Evolutionary conservation across 2,329 filamentous ascomycete species (phyloP).

Genomic region (Biscogniauxia sp.): DNA sequence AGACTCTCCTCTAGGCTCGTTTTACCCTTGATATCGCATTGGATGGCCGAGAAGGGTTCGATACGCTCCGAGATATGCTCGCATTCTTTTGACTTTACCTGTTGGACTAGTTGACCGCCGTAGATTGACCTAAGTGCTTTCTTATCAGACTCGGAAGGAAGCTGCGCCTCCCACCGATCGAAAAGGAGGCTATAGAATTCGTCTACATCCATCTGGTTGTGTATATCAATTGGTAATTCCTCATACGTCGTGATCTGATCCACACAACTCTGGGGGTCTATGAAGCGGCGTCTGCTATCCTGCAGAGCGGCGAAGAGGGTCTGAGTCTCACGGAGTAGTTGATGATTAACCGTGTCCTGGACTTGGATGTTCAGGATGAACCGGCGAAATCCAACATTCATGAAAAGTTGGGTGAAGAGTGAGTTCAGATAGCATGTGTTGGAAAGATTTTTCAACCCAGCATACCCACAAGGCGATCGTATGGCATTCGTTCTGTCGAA

Average conservation of each 20-base stretch:
- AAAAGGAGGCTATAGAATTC: slow-evolving; percentile 96
- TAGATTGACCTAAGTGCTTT: slow-evolving; percentile 78
- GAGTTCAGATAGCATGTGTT: slow-evolving; percentile 99
- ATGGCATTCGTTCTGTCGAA: slow-evolving; percentile 68
- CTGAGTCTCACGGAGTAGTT: slow-evolving; percentile 73
- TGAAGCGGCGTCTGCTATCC: slow-evolving; percentile 68
- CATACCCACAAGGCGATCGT: slow-evolving; percentile 76
- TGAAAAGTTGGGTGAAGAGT: slow-evolving; percentile 89
- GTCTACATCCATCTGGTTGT: slow-evolving; percentile 95
- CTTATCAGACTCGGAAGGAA: slow-evolving; percentile 66
- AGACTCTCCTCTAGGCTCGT: slow-evolving; percentile 79
- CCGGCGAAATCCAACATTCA: slow-evolving; percentile 83
- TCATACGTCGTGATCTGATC: slow-evolving; percentile 79
- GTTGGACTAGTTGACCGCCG: slow-evolving; percentile 86
- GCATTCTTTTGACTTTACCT: slow-evolving; percentile 94
- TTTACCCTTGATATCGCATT: slow-evolving; percentile 96
- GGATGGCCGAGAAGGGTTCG: slow-evolving; percentile 90
- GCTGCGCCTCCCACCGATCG: slow-evolving; percentile 83
- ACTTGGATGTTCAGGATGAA: slow-evolving; percentile 73
- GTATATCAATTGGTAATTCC: slow-evolving; percentile 77
- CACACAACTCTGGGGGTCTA: slow-evolving; percentile 73
- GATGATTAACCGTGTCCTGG: slow-evolving; percentile 56
- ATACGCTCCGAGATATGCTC: slow-evolving; percentile 86
- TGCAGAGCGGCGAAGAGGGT: slow-evolving; percentile 84
- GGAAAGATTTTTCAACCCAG: slow-evolving; percentile 86